Conservation (phyloP, 805 yeast genomes). For the Hanseniaspora valbyensis region DNA sequence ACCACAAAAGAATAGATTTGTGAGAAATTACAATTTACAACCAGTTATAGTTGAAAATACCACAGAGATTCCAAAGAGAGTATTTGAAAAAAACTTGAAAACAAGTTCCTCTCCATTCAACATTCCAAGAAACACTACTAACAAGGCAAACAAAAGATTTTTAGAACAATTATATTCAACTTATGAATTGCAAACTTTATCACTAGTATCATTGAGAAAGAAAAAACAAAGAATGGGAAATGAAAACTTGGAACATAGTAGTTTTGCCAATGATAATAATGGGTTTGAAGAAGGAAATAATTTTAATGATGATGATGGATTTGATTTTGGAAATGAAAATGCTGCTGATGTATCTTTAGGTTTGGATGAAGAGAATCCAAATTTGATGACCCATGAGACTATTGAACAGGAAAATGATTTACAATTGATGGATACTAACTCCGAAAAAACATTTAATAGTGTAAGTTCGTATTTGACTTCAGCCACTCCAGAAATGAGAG, state of each 20-base stretch:
- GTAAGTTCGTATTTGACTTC: slow-evolving; percentile 10
- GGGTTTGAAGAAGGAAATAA: not conserved
- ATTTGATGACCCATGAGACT: not conserved
- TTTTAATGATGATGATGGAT: not conserved
- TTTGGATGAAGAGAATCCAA: not conserved
- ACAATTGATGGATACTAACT: slow-evolving; percentile 3
- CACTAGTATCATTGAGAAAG: slow-evolving; percentile 1
- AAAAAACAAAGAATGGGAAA: not conserved
- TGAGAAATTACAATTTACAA: slow-evolving; percentile 9
- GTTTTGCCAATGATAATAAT: too few relatives aligned
- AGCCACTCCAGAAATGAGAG: slow-evolving; percentile 10
- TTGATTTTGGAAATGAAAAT: not conserved
- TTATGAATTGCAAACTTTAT: slow-evolving; percentile 5
- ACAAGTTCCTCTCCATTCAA: not conserved
- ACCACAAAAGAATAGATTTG: not conserved
- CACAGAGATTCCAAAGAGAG: slow-evolving; percentile 19
- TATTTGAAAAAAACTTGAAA: not conserved
- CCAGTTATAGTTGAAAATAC: slow-evolving; percentile 21
- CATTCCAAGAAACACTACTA: not conserved
- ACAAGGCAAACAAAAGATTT: slow-evolving; percentile 6
- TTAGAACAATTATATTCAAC: slow-evolving; percentile 9
- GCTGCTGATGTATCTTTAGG: slow-evolving; percentile 9
- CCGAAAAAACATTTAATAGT: slow-evolving; percentile 9
- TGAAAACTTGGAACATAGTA: not conserved
- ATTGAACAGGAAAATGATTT: slow-evolving; percentile 1